Base-by-base conservation (phyloP, 78 protist species). In the Dictyostelium firmibasis region DNA sequence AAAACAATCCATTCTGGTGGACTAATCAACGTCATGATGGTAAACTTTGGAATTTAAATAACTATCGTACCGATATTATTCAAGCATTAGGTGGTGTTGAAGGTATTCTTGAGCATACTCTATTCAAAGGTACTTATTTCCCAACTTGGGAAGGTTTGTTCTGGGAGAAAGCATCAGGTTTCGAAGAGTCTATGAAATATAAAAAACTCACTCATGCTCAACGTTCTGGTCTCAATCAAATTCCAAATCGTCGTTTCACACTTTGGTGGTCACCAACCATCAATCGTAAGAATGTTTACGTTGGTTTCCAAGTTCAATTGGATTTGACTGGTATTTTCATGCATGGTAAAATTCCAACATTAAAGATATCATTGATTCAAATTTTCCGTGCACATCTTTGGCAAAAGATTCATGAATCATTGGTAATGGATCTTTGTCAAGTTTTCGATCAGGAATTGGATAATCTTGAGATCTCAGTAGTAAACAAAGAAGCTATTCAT, bases 231-330 rank as follows among this genome's bases (percentile, higher is more conserved):
- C 95, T 99, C 53, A 99, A 98, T 95, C 99, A 99, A 97, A 99
- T 99, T 83, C 99, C 99, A 62, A 99, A 99, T 97, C 97, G 99
- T 7, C 98, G 99, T 47, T 99, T 99, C 96, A 99, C 99, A 38
- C 98, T 99, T 44, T 99, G 99, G 99, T 99, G 99, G 99, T 99
- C 99, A 53, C 99, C 99, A 57, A 99, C 99, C n/a, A 99, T 99
- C 98, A 99, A 99, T 87, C 95, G 99, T 25, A 99, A 99, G 84
- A 99, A 99, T 92, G 99, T 99, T 8, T 99, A 99, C 96, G 99
- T 99, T 31, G 99, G 99, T 47, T 99, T 98, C 98, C 98, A 98
- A 86, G 99, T 99, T 83, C 99, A 99, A 96, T 97, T 99, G 29
- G 99, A 99, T 53, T 91, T 99, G 44, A 99, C 99, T 2, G 99